A percentile compares a stretch with the other conserved stretches of the same genome.
Conservation (phyloP, 2,329 filamentous ascomycete species). For the Chaetothyriales sp. region DNA sequence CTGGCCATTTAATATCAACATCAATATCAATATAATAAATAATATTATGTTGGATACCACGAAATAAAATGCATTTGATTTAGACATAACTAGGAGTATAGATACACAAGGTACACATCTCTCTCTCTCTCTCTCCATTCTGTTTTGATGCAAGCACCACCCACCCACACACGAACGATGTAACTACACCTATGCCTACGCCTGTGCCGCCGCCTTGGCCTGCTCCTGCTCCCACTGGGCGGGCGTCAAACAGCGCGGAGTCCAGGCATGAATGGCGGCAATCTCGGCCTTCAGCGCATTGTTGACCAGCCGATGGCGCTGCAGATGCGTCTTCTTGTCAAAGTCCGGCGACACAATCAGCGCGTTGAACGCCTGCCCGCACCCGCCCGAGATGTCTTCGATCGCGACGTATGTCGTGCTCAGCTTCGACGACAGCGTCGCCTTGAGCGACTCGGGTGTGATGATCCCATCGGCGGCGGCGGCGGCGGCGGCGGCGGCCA, state of each 20-base stretch:
- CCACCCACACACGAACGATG: too few relatives aligned
- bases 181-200: too few relatives aligned
- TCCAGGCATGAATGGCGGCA: conserved; percentile 85
- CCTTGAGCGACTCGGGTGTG: conserved; percentile 55
- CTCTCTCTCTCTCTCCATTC: too few relatives aligned
- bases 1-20: too few relatives aligned
- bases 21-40: too few relatives aligned
- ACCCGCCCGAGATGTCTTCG: conserved; percentile 74
- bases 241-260: conserved; percentile 80
- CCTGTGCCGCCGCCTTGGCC: conserved; percentile 15
- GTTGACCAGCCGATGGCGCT: conserved; percentile 77
- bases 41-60: too few relatives aligned
- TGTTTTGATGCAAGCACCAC: too few relatives aligned
- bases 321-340: conserved; percentile 58
- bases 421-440: conserved; percentile 54
- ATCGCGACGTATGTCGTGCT: conserved; percentile 70
- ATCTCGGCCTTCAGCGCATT: conserved; percentile 72
- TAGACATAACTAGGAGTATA: too few relatives aligned
- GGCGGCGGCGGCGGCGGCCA: conserved; percentile 21
- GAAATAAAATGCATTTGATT: too few relatives aligned
- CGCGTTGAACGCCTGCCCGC: conserved; percentile 55
- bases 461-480: conserved; percentile 33
- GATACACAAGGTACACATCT: background rate
- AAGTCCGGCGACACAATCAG: conserved; percentile 57
- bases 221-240: conserved; percentile 70